phyloP scores from a whole-genome alignment of 768 basidiomycete species.

The Sporobolomyces phaffii region DNA sequence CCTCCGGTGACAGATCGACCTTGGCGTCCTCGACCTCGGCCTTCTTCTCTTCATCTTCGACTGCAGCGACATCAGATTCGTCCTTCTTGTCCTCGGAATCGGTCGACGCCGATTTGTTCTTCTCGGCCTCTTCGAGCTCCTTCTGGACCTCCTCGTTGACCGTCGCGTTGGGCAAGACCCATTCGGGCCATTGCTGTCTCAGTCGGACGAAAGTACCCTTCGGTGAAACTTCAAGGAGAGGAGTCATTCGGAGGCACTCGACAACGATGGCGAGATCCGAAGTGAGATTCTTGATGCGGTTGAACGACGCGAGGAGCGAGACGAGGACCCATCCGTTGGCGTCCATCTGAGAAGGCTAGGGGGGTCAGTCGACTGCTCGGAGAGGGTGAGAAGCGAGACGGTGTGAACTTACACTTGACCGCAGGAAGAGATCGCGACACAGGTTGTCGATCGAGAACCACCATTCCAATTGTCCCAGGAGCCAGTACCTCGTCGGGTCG shows the following conservation, averaged over 20 bases:
- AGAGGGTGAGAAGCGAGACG: background rate
- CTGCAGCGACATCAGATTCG: background rate
- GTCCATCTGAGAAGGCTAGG: slow-evolving; percentile 69
- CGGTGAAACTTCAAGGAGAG: slow-evolving; percentile 61
- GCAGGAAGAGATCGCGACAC: slow-evolving; percentile 75
- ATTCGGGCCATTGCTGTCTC: slow-evolving; percentile 58
- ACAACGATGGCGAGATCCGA: slow-evolving; percentile 55
- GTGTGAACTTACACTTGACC: slow-evolving; percentile 56
- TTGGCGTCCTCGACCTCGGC: background rate
- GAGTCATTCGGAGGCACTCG: slow-evolving; percentile 64
- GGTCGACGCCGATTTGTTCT: background rate
- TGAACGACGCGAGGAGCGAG: slow-evolving; percentile 74
- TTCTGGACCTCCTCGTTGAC: slow-evolving; percentile 28
- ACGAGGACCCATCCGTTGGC: slow-evolving; percentile 79
- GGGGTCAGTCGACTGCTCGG: background rate
- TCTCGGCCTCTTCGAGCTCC: slow-evolving; percentile 24
- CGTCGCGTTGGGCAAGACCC: slow-evolving; percentile 60
- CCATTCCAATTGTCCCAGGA: slow-evolving; percentile 77
- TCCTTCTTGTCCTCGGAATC: background rate
- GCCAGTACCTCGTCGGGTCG: slow-evolving; percentile 61
- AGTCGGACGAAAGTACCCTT: slow-evolving; percentile 51
- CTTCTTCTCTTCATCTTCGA: no score
- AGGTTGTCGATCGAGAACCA: slow-evolving; percentile 87
- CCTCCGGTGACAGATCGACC: background rate
- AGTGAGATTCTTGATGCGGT: slow-evolving; percentile 68